Conservation (phyloP, 768 basidiomycete species). For the Tubosaeta sp. region DNA sequence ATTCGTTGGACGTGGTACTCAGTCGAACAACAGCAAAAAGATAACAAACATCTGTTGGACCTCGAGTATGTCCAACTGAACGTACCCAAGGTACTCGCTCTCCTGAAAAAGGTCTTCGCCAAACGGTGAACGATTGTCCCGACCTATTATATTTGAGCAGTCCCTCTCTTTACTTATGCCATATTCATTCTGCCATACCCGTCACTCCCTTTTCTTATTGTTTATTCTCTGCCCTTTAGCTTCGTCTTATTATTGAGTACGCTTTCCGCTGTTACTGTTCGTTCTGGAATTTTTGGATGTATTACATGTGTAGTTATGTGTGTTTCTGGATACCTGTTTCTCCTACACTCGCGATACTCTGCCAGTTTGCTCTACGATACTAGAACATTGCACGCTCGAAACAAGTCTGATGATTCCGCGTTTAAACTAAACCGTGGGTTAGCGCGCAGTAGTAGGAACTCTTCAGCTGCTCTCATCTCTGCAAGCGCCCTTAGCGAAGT, state of each 20-base stretch:
- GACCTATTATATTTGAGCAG: conserved; percentile 13
- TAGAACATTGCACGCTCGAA: neutral
- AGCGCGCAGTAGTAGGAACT: neutral
- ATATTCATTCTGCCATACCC: conserved; percentile 34
- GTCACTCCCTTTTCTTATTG: conserved; percentile 17
- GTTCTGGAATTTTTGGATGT: conserved; percentile 32
- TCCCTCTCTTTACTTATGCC: conserved; percentile 32
- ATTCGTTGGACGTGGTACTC: conserved; percentile 8
- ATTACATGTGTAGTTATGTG: conserved; percentile 35
- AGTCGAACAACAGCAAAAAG: conserved; percentile 79
- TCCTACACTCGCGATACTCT: conserved; percentile 19
- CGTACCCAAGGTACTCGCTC: conserved; percentile 88
- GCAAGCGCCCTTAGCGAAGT: neutral
- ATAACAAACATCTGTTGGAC: conserved; percentile 94
- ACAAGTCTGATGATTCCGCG: neutral
- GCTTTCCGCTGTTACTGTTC: conserved; percentile 23
- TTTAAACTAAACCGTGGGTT: neutral
- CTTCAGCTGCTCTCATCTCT: neutral
- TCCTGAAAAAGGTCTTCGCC: conserved; percentile 92
- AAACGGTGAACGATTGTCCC: conserved; percentile 55
- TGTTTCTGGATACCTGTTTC: conserved; percentile 36
- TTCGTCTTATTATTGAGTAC: conserved; percentile 18
- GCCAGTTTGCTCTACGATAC: conserved; percentile 7
- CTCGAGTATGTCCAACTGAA: conserved; percentile 97
- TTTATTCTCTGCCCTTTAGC: conserved; percentile 3